Conservation (phyloP, 306 rosid species). For the Potentilla sterilis region DNA sequence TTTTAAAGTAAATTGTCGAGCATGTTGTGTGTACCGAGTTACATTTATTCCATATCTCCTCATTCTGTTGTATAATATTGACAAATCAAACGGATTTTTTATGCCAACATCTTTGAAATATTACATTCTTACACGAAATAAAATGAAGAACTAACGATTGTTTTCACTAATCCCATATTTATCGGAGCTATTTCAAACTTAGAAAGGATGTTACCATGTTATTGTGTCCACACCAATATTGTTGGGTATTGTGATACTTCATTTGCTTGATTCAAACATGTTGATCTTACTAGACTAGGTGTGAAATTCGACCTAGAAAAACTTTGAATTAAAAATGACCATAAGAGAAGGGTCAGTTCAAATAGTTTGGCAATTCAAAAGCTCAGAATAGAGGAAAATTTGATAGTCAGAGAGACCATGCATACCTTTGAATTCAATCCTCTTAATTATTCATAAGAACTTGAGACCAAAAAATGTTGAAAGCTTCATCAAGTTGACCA, state of each 20-base stretch:
- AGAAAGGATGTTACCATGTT: no score
- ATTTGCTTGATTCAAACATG: background rate
- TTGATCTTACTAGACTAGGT: background rate
- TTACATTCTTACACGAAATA: no score
- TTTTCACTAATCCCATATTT: background rate
- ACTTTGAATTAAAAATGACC: slow-evolving; percentile 5
- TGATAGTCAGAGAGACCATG: background rate
- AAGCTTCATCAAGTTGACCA: slow-evolving; percentile 6
- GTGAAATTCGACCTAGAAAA: background rate
- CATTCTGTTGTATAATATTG: no score
- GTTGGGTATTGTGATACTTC: background rate
- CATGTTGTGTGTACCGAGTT: no score
- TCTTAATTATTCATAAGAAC: background rate
- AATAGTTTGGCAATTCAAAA: background rate
- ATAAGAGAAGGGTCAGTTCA: background rate
- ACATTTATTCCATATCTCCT: no score
- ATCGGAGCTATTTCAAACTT: no score
- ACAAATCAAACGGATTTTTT: no score
- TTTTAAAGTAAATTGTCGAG: no score
- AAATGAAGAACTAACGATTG: background rate
- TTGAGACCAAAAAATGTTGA: background rate
- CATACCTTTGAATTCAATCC: background rate
- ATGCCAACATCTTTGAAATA: no score
- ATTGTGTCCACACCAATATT: no score
- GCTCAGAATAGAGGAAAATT: background rate